A percentile compares a stretch with the other conserved stretches of the same genome.
Evolutionary conservation across 352 stramenopile species (phyloP).

Genomic region (Phytopythium sindhum): DNA sequence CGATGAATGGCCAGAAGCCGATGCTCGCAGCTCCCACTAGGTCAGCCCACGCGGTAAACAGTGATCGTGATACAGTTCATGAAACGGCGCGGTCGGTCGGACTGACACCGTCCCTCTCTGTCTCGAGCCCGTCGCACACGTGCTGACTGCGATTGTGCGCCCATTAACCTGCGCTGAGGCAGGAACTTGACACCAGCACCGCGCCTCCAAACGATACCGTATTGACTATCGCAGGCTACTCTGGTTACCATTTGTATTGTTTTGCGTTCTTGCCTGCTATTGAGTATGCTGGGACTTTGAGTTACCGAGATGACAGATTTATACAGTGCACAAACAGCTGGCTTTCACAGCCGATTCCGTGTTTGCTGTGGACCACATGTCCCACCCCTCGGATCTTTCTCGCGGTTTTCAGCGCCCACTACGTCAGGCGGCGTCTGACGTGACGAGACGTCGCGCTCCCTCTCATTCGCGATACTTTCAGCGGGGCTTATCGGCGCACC

Average conservation of each 20-base stretch:
- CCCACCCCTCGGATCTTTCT: slow-evolving; percentile 2
- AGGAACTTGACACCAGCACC: neutral
- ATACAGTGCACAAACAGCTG: neutral
- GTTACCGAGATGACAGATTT: neutral
- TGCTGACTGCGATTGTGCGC: neutral
- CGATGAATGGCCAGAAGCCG: neutral
- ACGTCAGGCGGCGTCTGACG: neutral
- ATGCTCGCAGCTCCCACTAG: too few species aligned
- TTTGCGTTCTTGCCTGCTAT: neutral
- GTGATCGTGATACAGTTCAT: too few species aligned
- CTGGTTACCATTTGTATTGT: neutral
- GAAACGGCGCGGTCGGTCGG: too few species aligned
- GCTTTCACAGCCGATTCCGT: neutral
- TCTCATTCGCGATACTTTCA: neutral
- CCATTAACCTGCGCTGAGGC: slow-evolving; percentile 5
- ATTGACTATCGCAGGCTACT: neutral
- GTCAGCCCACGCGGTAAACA: too few species aligned
- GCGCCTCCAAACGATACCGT: neutral
- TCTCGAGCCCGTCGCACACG: too few species aligned
- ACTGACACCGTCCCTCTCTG: too few species aligned
- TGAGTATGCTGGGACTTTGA: neutral
- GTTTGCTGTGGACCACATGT: slow-evolving; percentile 4
- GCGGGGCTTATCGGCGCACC: too few species aligned
- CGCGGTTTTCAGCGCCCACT: neutral
- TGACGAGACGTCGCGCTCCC: neutral